Conservation (phyloP, 2,329 filamentous ascomycete genomes). For the Monosporascus sp. region DNA sequence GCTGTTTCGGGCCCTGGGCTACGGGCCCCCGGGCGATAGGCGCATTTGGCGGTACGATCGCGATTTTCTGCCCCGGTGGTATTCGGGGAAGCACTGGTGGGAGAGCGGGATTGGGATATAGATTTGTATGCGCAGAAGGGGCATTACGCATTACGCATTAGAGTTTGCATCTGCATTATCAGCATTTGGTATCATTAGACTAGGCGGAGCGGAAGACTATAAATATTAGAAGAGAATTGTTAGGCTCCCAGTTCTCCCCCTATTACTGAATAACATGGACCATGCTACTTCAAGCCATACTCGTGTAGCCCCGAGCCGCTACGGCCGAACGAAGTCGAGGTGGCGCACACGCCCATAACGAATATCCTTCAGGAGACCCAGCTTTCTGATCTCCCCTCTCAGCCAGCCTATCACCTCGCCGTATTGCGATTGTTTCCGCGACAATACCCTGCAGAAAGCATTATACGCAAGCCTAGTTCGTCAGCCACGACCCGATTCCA, state of each 20-base stretch:
- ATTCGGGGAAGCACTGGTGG: slow-evolving; percentile 60
- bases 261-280: background rate
- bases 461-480: slow-evolving; percentile 55
- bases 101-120: slow-evolving; percentile 30
- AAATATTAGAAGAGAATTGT: background rate
- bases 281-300: background rate
- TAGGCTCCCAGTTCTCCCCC: too few species aligned
- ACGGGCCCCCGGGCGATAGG: slow-evolving; percentile 53
- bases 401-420: slow-evolving; percentile 63
- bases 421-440: slow-evolving; percentile 67
- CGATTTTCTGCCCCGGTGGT: slow-evolving; percentile 47
- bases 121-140: background rate
- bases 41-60: slow-evolving; percentile 61
- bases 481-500: slow-evolving; percentile 3
- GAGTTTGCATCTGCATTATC: background rate
- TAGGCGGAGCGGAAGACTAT: background rate
- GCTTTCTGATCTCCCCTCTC: slow-evolving; percentile 36
- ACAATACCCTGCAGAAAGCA: slow-evolving; percentile 65
- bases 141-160: slow-evolving; percentile 2
- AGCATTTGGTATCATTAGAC: background rate
- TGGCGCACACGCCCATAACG: slow-evolving; percentile 17
- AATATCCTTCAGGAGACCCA: slow-evolving; percentile 30
- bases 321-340: slow-evolving; percentile 2
- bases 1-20: slow-evolving; percentile 57
- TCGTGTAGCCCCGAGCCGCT: background rate